Percentiles rank a stretch among this genome's conserved stretches.
Evolutionary conservation across 1,284 basidiomycete genomes (phyloP).

Genomic region (Vanrija humicola): DNA sequence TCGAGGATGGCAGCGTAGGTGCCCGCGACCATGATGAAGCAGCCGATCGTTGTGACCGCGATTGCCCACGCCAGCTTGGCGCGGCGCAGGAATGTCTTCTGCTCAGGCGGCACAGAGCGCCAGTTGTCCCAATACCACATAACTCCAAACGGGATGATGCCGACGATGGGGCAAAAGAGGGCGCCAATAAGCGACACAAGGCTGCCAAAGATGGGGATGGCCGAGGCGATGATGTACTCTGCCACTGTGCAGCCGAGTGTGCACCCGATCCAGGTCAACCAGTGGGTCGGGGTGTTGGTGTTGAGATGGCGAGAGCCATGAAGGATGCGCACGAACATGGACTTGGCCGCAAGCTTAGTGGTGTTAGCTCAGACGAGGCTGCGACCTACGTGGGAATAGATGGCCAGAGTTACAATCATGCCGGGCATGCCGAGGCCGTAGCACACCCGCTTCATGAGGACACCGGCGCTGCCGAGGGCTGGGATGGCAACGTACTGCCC

Average conservation of each 20-base stretch:
- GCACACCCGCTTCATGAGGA: constrained; percentile 30
- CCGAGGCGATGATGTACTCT: constrained; percentile 27
- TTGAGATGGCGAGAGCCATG: constrained; percentile 33
- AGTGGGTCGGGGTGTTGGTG: constrained; percentile 30
- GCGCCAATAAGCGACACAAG: constrained; percentile 32
- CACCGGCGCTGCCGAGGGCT: constrained; percentile 30
- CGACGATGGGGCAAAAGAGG: constrained; percentile 19
- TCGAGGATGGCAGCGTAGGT: constrained; percentile 29
- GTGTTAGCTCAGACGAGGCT: neutral
- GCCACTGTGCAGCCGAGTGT: constrained; percentile 13
- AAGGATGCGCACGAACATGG: constrained; percentile 38
- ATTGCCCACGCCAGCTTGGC: constrained; percentile 9
- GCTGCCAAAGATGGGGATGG: constrained; percentile 22
- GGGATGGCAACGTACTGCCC: constrained; percentile 29
- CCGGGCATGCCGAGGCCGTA: constrained; percentile 46
- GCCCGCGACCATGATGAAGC: constrained; percentile 19
- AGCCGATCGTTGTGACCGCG: constrained; percentile 15
- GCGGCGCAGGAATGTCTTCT: constrained; percentile 6
- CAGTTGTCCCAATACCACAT: constrained; percentile 34
- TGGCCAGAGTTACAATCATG: constrained; percentile 18
- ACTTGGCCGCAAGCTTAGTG: constrained; percentile 39
- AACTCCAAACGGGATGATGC: constrained; percentile 21
- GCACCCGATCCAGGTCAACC: constrained; percentile 34
- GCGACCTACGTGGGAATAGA: constrained; percentile 12
- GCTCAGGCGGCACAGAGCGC: neutral